phyloP scores from a whole-genome alignment of 139 green algal species.

The Coelastrella sp. region DNA sequence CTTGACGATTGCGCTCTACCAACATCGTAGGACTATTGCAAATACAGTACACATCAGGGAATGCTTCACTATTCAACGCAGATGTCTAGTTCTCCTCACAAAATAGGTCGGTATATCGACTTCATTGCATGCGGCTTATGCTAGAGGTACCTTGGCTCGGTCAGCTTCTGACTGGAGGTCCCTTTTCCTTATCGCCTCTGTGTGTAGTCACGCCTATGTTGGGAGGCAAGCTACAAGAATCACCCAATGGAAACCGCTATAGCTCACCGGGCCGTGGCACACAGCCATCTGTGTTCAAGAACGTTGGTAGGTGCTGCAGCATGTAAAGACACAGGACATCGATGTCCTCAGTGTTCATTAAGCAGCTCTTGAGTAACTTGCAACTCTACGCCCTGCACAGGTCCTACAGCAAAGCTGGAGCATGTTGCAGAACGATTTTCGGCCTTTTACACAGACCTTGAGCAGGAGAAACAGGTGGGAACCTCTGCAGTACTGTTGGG shows the following conservation, averaged over 20 bases:
- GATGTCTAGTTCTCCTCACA: constrained; percentile 16
- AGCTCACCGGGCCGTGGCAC: constrained; percentile 18
- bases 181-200: background rate
- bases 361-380: background rate
- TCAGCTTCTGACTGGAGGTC: constrained; percentile 11
- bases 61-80: constrained; percentile 28
- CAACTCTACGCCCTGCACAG: constrained; percentile 38
- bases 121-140: background rate
- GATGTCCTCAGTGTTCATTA: background rate
- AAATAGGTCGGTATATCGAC: constrained; percentile 2
- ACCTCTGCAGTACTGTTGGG: background rate
- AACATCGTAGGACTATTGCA: background rate
- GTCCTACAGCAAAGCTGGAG: constrained; percentile 69
- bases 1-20: background rate
- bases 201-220: constrained; percentile 27
- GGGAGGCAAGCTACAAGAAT: constrained; percentile 31
- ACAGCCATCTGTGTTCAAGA: constrained; percentile 30
- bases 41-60: constrained; percentile 3
- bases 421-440: constrained; percentile 80
- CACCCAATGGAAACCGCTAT: constrained; percentile 26
- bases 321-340: background rate
- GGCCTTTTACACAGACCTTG: constrained; percentile 78
- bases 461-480: constrained; percentile 79
- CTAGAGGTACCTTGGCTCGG: background rate
- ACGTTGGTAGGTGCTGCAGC: constrained; percentile 4